phyloP scores from a whole-genome alignment of 345 rosid species.

The Aquilaria sinensis region DNA sequence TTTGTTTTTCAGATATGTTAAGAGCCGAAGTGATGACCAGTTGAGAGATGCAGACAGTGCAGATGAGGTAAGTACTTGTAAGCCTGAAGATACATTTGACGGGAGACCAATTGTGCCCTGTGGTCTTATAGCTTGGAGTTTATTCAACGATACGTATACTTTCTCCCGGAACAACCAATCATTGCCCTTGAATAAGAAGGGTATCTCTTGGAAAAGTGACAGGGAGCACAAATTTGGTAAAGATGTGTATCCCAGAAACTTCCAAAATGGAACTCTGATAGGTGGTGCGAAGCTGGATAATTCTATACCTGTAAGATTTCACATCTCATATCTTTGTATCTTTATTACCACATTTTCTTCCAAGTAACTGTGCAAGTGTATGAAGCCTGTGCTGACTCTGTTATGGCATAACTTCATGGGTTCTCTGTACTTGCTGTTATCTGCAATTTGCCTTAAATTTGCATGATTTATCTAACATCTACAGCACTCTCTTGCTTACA shows the following conservation, averaged over 20 bases:
- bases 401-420: no score
- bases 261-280: conserved; percentile 54
- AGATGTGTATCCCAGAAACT: conserved; percentile 70
- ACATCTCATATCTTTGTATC: not conserved
- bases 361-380: no score
- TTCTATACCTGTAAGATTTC: conserved; percentile 54
- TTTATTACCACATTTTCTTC: no score
- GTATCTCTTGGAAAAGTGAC: conserved; percentile 95
- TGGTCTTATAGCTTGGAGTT: conserved; percentile 99
- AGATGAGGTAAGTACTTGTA: conserved; percentile 39
- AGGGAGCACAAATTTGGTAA: conserved; percentile 87
- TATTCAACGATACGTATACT: conserved; percentile 80
- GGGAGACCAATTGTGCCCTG: conserved; percentile 70
- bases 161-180: conserved; percentile 40
- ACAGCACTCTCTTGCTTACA: no score
- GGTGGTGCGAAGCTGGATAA: conserved; percentile 51
- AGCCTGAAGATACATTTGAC: conserved; percentile 53
- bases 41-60: conserved; percentile 32
- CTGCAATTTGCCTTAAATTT: no score
- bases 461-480: no score
- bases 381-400: no score
- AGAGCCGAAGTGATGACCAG: conserved; percentile 83
- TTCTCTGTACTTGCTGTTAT: no score
- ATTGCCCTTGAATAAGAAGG: conserved; percentile 56
- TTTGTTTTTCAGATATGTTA: conserved; percentile 68